Evolutionary conservation across 2,329 filamentous ascomycete genomes (phyloP).

Genomic region (Epichloe typhina): DNA sequence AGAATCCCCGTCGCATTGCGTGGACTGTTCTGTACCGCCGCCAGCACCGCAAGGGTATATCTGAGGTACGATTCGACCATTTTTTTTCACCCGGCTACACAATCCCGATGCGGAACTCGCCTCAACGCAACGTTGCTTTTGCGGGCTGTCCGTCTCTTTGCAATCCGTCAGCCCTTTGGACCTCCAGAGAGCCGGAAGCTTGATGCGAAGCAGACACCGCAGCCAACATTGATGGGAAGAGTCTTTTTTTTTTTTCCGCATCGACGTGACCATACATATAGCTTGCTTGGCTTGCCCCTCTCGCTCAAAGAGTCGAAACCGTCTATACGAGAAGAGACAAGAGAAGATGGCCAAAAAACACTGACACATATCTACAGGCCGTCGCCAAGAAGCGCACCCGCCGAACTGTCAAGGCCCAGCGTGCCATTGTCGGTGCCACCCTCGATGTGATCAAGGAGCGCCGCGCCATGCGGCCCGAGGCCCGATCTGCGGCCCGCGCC

Average conservation of each 20-base stretch:
- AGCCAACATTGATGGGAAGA: too few relatives aligned
- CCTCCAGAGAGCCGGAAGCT: background rate
- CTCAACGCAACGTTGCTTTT: background rate
- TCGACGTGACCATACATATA: background rate
- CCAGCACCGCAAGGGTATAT: slow-evolving; percentile 99
- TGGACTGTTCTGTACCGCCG: slow-evolving; percentile 98
- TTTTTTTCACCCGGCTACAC: too few relatives aligned
- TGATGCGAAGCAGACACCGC: background rate
- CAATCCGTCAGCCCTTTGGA: background rate
- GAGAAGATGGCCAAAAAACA: background rate
- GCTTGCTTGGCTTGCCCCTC: too few relatives aligned
- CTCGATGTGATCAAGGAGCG: slow-evolving; percentile 99
- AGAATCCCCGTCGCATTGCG: slow-evolving; percentile 98
- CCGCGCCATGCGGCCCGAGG: slow-evolving; percentile 87
- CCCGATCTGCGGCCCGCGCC: slow-evolving; percentile 77
- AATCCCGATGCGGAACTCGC: background rate
- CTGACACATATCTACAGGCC: slow-evolving; percentile 56
- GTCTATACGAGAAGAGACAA: background rate
- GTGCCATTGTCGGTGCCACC: slow-evolving; percentile 96
- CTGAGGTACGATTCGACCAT: slow-evolving; percentile 65
- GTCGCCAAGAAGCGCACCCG: slow-evolving; percentile 99
- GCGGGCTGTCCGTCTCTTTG: background rate
- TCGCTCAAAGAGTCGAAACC: background rate
- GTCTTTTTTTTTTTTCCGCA: too few relatives aligned
- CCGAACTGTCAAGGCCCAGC: slow-evolving; percentile 96